Percentiles rank a stretch among this genome's conserved stretches.
Conservation (phyloP, 441 rosid species). For the Hura crepitans region DNA sequence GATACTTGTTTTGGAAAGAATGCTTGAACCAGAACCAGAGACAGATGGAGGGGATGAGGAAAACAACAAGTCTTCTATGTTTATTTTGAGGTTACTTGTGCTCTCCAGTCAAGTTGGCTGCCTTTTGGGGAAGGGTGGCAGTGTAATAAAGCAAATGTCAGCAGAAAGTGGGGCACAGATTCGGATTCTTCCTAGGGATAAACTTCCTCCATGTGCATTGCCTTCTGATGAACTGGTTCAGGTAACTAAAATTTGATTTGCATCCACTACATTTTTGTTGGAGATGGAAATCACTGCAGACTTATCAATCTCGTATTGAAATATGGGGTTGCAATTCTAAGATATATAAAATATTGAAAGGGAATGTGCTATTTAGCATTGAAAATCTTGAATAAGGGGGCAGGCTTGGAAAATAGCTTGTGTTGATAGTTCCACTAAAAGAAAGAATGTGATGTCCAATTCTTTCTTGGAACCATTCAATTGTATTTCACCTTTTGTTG, state of each 20-base stretch:
- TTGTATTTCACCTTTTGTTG: neutral
- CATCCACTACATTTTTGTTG: neutral
- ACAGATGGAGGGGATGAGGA: conserved; percentile 36
- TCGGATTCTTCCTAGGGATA: conserved; percentile 62
- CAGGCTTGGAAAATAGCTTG: neutral
- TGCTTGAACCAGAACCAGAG: conserved; percentile 42
- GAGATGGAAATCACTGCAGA: neutral
- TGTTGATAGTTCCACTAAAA: neutral
- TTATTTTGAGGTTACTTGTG: conserved; percentile 53
- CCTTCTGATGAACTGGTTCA: conserved; percentile 57
- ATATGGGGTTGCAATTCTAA: neutral
- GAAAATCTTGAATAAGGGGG: neutral
- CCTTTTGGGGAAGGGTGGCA: conserved; percentile 66
- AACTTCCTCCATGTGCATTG: conserved; percentile 52
- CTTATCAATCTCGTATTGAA: neutral
- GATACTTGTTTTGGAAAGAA: conserved; percentile 51
- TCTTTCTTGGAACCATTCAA: neutral
- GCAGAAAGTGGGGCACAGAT: conserved; percentile 65
- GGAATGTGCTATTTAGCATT: neutral
- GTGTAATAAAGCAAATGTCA: conserved; percentile 54
- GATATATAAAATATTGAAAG: neutral
- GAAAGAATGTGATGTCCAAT: neutral
- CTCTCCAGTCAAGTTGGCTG: conserved; percentile 60
- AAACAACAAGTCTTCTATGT: conserved; percentile 31
- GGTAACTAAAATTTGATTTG: conserved; percentile 33